Conservation (phyloP, 176 grass and related monocot genomes). For the Carex scoparia region DNA sequence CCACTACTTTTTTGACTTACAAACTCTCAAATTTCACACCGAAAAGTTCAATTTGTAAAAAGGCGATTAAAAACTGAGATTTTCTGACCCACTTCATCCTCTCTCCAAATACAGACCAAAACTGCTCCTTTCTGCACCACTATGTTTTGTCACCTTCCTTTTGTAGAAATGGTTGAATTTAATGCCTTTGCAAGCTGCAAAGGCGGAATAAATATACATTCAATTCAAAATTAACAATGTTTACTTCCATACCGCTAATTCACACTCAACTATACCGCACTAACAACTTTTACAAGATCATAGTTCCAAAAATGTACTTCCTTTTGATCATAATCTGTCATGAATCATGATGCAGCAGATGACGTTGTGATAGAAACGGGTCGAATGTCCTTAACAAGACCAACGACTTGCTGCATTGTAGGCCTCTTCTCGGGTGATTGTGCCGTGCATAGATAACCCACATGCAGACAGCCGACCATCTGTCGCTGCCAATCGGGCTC, state of each 20-base stretch:
- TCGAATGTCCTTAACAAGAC: slow-evolving; percentile 71
- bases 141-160: slow-evolving; percentile 22
- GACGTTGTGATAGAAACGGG: background rate
- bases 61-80: background rate
- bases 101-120: slow-evolving; percentile 5
- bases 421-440: slow-evolving; percentile 57
- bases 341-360: background rate
- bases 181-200: slow-evolving; percentile 5
- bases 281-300: background rate
- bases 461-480: slow-evolving; percentile 54
- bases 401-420: slow-evolving; percentile 81
- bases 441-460: slow-evolving; percentile 66
- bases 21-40: slow-evolving; percentile 16
- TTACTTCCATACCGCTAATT: background rate
- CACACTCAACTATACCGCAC: background rate
- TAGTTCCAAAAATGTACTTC: slow-evolving; percentile 3
- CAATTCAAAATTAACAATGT: slow-evolving; percentile 10
- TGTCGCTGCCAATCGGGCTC: slow-evolving; percentile 31
- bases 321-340: background rate
- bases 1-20: slow-evolving; percentile 1
- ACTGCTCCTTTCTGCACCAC: slow-evolving; percentile 25
- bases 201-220: background rate
- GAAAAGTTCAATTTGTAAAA: slow-evolving; percentile 15
- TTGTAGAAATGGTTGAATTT: slow-evolving; percentile 5
- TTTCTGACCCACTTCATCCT: slow-evolving; percentile 24